Base-by-base conservation (phyloP, 1,284 basidiomycete species). In the Athelia psychrophila region DNA sequence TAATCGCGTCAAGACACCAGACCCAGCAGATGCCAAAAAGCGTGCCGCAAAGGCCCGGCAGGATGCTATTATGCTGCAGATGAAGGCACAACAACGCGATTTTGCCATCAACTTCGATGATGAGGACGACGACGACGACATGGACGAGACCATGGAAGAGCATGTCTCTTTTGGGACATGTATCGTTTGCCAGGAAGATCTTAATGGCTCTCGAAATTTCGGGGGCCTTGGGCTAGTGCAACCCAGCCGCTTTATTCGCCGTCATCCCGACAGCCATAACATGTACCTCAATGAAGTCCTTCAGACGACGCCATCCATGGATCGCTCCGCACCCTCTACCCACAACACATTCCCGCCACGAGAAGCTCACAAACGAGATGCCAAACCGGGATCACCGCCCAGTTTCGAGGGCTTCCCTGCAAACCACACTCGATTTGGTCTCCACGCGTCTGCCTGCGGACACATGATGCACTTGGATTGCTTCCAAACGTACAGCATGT, bases 391-490 rank as follows among this genome's bases (percentile, higher is more conserved):
- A 6, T 69, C 74, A 3, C 67, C 73, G 32, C 74, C 71, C 49
- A 84, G 78, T 59, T 88, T 91, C 56, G 85, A 88, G 54, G 88
- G 84, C 0, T 95, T 93, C 69, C 87, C 91, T 0, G 65, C 82
- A 0, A 74, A 79, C 32, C 82, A 81, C 56, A 88, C 88, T 15
- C 83, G 85, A 25, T 94, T 95, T 60, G 97, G 96, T 5, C 75
- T 98, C 24, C 82, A 95, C 63, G 78, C 88, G 3, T 95, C 95
- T 2, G 88, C 95, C 23, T 99, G 96, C 69, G 94, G 90, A 33
- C 97, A 99, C 66, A 86, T 95, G 78, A 99, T 99, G 95, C 97
- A 99, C 71, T 74, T 96, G 55, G 83, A 88, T 38, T 99, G 97
- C 71, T 98, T 99, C 74, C 86, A 90, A 52, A 87, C 88, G 1